Conservation (phyloP, 2,329 filamentous ascomycete species). For the Celoporthe dispersa region DNA sequence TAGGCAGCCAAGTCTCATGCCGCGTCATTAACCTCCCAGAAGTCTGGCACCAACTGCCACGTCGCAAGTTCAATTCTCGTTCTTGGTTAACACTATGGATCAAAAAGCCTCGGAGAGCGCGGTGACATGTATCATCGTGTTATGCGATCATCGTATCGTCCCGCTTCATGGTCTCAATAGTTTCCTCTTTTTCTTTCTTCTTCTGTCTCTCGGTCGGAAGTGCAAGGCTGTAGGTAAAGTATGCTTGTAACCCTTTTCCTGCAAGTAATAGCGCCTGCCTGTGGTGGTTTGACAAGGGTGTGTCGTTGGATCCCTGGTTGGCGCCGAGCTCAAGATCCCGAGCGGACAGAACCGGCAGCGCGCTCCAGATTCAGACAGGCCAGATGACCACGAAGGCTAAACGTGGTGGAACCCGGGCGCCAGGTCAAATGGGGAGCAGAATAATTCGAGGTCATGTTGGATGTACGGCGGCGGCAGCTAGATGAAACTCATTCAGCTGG, state of each 20-base stretch:
- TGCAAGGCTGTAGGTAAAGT: too few relatives aligned
- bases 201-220: not conserved
- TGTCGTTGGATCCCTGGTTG: not conserved
- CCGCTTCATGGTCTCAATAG: not conserved
- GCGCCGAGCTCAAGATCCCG: not conserved
- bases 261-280: not conserved
- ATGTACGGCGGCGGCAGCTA: constrained; percentile 43
- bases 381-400: constrained; percentile 50
- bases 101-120: too few relatives aligned
- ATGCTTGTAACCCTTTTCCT: too few relatives aligned
- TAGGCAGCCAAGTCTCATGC: constrained; percentile 5
- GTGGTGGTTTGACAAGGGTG: not conserved
- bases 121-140: not conserved
- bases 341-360: not conserved
- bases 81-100: not conserved
- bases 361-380: constrained; percentile 36
- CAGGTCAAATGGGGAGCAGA: constrained; percentile 47
- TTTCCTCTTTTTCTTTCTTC: too few relatives aligned
- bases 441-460: constrained; percentile 48
- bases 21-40: not conserved
- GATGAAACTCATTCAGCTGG: constrained; percentile 27
- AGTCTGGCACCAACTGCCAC: not conserved
- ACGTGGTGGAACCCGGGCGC: constrained; percentile 46
- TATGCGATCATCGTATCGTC: not conserved
- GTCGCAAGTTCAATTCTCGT: not conserved